Base-by-base conservation (phyloP, 2,329 filamentous ascomycete genomes). In the Westerdykella ornata region DNA sequence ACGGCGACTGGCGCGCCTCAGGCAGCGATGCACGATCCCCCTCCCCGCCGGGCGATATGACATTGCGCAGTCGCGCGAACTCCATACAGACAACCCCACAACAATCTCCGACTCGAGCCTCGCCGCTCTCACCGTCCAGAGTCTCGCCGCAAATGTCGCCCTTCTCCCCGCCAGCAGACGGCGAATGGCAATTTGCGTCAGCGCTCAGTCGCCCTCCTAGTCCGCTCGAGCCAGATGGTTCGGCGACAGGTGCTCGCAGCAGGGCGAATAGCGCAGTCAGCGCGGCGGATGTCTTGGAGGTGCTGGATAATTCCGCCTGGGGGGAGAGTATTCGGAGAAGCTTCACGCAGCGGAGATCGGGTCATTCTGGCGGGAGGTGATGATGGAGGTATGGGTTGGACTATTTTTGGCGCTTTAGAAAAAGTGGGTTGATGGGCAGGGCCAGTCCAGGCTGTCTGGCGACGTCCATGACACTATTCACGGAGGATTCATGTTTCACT, bases 301-400 rank as follows among this genome's bases (percentile, higher is more conserved):
- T 92, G 60, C 75, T 97, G 41, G 87, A 92, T 57, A 85, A 90
- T 57, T 92, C 87, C 14, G 83, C 85, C 13, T 97, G 90, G 90
- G 86, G 90, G 38, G 87, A 94, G 68, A 94, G 86, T 71, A 88
- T 96, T 50, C 76, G 88, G 49, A 77, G 88, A 47, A 94, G 88
- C 68, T 88, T 92, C 53, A 95, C 88, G 39, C 76, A 73, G 56
- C 73, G 73, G 55, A 71, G 77, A 38, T 52, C 58, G 17, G 51
- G 53, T 20, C 22, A 26, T 26, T 26, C 22, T 26, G 22, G 22
- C 8, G 22, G 22, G 22, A 26, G 22, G 22, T 26, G 12, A 26
- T n/a, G n/a, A 26, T 11, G 22, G 22, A 4, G 8, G 22, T 7
- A 26, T 26, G 22, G 22, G 22, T 26, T 26, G 8, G 22, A 11